Conservation (phyloP, 2,329 filamentous ascomycete genomes). For the Elsinoe necatrix region DNA sequence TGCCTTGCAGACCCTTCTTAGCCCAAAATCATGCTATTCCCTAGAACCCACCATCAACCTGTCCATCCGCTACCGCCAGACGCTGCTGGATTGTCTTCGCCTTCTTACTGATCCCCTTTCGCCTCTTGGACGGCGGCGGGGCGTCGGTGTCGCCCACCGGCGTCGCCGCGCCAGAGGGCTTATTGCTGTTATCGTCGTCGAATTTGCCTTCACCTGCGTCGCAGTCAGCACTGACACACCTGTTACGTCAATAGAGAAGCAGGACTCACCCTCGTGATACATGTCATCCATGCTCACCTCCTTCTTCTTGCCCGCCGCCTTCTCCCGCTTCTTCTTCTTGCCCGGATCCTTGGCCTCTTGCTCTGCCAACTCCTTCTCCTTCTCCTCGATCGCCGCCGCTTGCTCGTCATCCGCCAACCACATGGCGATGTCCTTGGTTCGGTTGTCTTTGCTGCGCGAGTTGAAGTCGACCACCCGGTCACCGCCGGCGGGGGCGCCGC, state of each 20-base stretch:
- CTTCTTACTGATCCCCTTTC: slow-evolving; percentile 48
- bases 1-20: no score
- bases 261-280: slow-evolving; percentile 93
- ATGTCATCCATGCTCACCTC: slow-evolving; percentile 78
- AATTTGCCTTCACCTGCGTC: slow-evolving; percentile 84
- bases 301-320: slow-evolving; percentile 48
- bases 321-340: slow-evolving; percentile 46
- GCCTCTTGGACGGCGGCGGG: slow-evolving; percentile 42
- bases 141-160: slow-evolving; percentile 49
- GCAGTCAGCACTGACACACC: slow-evolving; percentile 28
- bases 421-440: slow-evolving; percentile 96
- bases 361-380: slow-evolving; percentile 74
- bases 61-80: slow-evolving; percentile 41
- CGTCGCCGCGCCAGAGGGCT: slow-evolving; percentile 77
- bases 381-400: slow-evolving; percentile 84
- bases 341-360: slow-evolving; percentile 46
- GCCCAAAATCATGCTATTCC: background rate
- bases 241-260: background rate
- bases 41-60: slow-evolving; percentile 19
- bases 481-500: slow-evolving; percentile 62
- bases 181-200: slow-evolving; percentile 76
- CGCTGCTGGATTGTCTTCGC: slow-evolving; percentile 45
- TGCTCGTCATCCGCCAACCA: slow-evolving; percentile 98
- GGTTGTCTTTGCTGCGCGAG: slow-evolving; percentile 78
- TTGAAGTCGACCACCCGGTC: slow-evolving; percentile 73